phyloP scores from a whole-genome alignment of 495 filamentous ascomycete genomes.

The Penicillium malachiteum region DNA sequence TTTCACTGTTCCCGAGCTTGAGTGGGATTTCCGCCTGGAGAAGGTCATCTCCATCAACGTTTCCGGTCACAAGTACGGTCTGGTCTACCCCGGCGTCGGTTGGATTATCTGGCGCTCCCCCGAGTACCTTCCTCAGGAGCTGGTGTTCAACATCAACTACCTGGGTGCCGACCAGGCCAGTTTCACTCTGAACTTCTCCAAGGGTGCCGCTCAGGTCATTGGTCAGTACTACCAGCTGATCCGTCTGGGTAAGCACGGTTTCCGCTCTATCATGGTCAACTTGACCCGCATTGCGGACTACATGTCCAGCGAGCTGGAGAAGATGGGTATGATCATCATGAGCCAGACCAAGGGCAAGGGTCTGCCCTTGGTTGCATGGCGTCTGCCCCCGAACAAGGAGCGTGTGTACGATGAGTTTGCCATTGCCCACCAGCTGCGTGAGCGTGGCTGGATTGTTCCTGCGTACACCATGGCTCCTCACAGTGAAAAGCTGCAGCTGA shows the following conservation, averaged over 20 bases:
- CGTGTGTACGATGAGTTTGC: constrained; percentile 80
- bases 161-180: constrained; percentile 92
- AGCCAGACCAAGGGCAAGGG: constrained; percentile 71
- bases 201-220: constrained; percentile 88
- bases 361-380: constrained; percentile 83
- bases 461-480: constrained; percentile 95
- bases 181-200: constrained; percentile 96
- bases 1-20: constrained; percentile 75
- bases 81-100: constrained; percentile 86
- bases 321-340: constrained; percentile 81
- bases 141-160: constrained; percentile 98
- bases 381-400: constrained; percentile 57
- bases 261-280: constrained; percentile 83
- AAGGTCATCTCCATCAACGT: constrained; percentile 91
- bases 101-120: constrained; percentile 89
- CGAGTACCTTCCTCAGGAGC: constrained; percentile 79
- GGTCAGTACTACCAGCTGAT: constrained; percentile 97
- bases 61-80: constrained; percentile 84
- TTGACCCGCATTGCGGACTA: constrained; percentile 82
- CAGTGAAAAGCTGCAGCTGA: constrained; percentile 73
- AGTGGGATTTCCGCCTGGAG: constrained; percentile 86
- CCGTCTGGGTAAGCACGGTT: constrained; percentile 85
- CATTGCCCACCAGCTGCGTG: constrained; percentile 76
- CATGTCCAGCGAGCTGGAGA: constrained; percentile 63
- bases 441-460: constrained; percentile 85